Evolutionary conservation across 139 green algal genomes (phyloP), one percentile per base, ranked within the genome.

Genomic region (Chlamydomonas applanata): DNA sequence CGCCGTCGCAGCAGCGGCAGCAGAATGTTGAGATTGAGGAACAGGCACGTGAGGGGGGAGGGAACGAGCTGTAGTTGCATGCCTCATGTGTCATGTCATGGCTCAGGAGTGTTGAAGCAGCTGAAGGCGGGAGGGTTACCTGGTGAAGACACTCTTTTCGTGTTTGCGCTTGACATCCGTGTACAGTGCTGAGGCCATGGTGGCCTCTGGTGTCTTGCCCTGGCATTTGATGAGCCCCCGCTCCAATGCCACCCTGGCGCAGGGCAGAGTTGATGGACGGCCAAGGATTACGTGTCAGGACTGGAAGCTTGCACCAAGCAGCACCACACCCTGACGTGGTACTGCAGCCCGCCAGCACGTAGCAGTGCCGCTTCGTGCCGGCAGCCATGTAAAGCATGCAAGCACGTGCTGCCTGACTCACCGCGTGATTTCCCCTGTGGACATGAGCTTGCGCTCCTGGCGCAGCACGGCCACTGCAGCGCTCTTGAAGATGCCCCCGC

Each of bases 171-270:
- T 95, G 25, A 96, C 86, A 71, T 96, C 91, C 0, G 91, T 95
- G 79, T 95, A 96, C 44, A 96, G 71, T 2, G 90, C 90, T 4
- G 83, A 92, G 0, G 91, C 91, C 91, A 96, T 96, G 40, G 91
- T 96, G 7, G 91, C 91, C 69, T 95, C 91, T 0, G 91, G 91
- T 0, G 91, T 96, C 72, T 92, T 94, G 57, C 91, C 91, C 40
- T 89, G 77, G 69, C 83, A 89, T 45, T 89, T 83, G 65, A 96
- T 84, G 5, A 93, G 76, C 0, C 82, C 83, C 7, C 85, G 75
- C 68, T 90, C 78, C 4, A 95, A 61, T 1, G 90, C 90, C 19
- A 87, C 29, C 30, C 79, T 80, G 76, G n/a, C n/a, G n/a, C n/a
- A n/a, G n/a, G n/a, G n/a, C n/a, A n/a, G n/a, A n/a, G n/a, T 59